Percentiles rank a stretch among this genome's conserved stretches.
phyloP scores from a whole-genome alignment of 371 early-diverging fungal genomes.

The Mucor circinelloides region DNA sequence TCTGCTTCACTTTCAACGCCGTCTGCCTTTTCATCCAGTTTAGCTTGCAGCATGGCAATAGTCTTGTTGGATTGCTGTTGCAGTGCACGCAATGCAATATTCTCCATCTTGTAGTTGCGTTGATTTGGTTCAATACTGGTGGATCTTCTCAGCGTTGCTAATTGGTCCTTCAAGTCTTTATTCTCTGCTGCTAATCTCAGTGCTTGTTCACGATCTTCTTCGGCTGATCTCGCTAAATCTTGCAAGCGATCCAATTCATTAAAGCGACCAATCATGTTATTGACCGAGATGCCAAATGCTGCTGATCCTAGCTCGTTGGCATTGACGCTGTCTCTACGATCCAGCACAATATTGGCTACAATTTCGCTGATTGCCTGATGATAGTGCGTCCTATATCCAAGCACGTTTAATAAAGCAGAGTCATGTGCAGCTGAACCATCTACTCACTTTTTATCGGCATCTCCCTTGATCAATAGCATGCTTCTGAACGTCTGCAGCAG shows the following conservation, averaged over 20 bases:
- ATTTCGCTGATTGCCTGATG: conserved; percentile 80
- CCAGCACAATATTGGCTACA: conserved; percentile 81
- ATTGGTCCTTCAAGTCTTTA: conserved; percentile 34
- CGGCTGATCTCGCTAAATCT: conserved; percentile 41
- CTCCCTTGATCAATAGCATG: conserved; percentile 70
- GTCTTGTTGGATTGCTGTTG: conserved; percentile 41
- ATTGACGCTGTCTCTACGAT: conserved; percentile 57
- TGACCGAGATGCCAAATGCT: conserved; percentile 42
- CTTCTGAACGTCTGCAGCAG: conserved; percentile 73
- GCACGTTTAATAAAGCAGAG: not conserved
- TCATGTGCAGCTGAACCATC: too few species aligned
- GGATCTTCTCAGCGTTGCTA: conserved; percentile 16
- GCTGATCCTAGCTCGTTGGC: conserved; percentile 51
- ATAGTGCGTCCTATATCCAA: conserved; percentile 56
- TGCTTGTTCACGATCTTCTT: conserved; percentile 43
- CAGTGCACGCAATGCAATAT: conserved; percentile 40
- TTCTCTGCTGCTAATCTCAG: conserved; percentile 45
- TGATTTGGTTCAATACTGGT: not conserved
- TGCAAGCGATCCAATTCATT: conserved; percentile 77
- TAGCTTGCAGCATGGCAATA: conserved; percentile 42
- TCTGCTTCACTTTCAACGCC: conserved; percentile 6
- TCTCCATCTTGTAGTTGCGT: conserved; percentile 41
- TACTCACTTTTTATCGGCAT: conserved; percentile 47
- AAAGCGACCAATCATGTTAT: conserved; percentile 68
- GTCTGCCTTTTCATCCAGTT: conserved; percentile 28